A percentile compares a stretch with the other conserved stretches of the same genome.
Conservation (phyloP, 768 basidiomycete genomes). For the Boletus tylopilopsis region DNA sequence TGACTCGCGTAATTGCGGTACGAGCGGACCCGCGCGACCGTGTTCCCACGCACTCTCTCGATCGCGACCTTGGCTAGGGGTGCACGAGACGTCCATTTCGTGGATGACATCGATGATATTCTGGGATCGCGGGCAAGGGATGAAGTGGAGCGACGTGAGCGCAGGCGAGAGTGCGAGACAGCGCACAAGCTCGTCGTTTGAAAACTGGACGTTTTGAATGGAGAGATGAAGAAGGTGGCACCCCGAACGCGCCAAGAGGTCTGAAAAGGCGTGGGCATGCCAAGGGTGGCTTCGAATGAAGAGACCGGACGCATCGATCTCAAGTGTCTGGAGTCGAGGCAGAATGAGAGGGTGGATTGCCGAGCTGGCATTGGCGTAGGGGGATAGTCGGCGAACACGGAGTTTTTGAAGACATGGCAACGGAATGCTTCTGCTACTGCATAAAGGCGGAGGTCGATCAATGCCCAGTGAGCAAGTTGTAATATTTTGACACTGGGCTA, state of each 20-base stretch:
- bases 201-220: conserved; percentile 16
- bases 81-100: conserved; percentile 4
- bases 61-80: too few species aligned
- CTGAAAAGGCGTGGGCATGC: conserved; percentile 15
- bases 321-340: conserved; percentile 15
- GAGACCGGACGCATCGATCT: conserved; percentile 9
- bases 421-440: not conserved
- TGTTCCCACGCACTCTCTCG: not conserved
- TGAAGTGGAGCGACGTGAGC: conserved; percentile 15
- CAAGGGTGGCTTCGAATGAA: not conserved
- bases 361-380: not conserved
- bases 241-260: conserved; percentile 15
- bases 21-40: too few species aligned
- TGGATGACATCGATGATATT: conserved; percentile 10
- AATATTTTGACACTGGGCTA: conserved; percentile 12
- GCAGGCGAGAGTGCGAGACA: conserved; percentile 15
- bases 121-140: conserved; percentile 19
- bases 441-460: not conserved
- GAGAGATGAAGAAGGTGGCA: conserved; percentile 14
- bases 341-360: conserved; percentile 11
- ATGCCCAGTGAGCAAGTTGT: conserved; percentile 15
- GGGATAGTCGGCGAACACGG: conserved; percentile 10
- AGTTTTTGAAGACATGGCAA: conserved; percentile 13
- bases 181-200: conserved; percentile 19
- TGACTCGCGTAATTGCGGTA: conserved; percentile 14